A percentile compares a stretch with the other conserved stretches of the same genome.
Evolutionary conservation across 2,329 filamentous ascomycete species (phyloP).

Genomic region (Neodidymelliopsis sp.): DNA sequence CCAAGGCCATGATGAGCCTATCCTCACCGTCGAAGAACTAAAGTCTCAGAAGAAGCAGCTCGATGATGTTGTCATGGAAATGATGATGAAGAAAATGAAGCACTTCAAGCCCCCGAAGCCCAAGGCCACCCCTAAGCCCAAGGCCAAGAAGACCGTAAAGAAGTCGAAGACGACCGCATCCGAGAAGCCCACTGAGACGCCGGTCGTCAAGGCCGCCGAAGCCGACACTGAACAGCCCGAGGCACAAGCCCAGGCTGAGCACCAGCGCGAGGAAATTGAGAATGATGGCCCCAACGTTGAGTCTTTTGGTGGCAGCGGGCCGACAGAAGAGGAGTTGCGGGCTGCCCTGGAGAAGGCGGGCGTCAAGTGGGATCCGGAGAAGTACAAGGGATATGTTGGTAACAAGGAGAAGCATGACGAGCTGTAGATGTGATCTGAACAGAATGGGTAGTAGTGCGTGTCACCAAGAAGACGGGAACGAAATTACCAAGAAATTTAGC

Average conservation of each 20-base stretch:
- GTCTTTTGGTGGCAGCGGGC: conserved; percentile 23
- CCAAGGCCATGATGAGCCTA: conserved; percentile 70
- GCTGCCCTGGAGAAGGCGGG: conserved; percentile 44
- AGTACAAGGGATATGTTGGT: conserved; percentile 37
- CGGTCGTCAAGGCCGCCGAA: conserved; percentile 43
- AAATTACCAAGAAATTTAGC: too few species aligned
- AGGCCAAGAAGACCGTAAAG: conserved; percentile 41
- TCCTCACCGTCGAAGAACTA: conserved; percentile 73
- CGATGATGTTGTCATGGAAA: conserved; percentile 72
- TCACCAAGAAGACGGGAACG: too few species aligned
- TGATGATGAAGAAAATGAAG: conserved; percentile 67
- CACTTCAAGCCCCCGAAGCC: conserved; percentile 53
- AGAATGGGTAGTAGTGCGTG: too few species aligned
- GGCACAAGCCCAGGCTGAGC: conserved; percentile 34
- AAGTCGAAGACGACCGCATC: conserved; percentile 36
- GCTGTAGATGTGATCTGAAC: too few species aligned
- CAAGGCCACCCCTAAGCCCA: conserved; percentile 43
- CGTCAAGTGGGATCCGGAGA: conserved; percentile 36
- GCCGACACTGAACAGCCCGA: conserved; percentile 28
- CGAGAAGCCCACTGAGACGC: conserved; percentile 29
- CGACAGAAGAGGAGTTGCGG: conserved; percentile 40
- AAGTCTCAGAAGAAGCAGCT: conserved; percentile 73
- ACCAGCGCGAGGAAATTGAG: conserved; percentile 38
- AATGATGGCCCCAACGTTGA: conserved; percentile 22
- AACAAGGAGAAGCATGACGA: conserved; percentile 50